phyloP scores from a whole-genome alignment of 2,329 filamentous ascomycete species.

The Nemania serpens region DNA sequence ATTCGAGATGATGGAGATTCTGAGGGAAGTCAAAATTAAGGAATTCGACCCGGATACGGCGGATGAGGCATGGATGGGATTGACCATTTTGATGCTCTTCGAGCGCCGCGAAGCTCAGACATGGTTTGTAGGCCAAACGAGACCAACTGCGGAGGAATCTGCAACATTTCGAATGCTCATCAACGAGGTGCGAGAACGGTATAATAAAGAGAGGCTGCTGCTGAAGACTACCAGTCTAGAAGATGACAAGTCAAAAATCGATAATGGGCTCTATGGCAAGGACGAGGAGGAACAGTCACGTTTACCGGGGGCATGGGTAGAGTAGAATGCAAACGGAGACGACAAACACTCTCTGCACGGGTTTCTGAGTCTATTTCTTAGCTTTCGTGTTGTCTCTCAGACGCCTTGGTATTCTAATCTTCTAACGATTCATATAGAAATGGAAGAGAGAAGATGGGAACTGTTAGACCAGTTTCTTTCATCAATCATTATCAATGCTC shows the following conservation, averaged over 20 bases:
- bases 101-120: background rate
- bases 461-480: no score
- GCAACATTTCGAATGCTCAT: background rate
- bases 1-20: no score
- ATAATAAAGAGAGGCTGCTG: background rate
- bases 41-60: conserved; percentile 4
- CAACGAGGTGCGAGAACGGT: background rate
- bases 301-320: background rate
- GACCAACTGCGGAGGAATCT: background rate
- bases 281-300: background rate
- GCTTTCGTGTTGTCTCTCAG: no score
- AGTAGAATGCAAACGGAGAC: conserved; percentile 4
- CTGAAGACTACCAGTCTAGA: background rate
- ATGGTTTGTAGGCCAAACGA: background rate
- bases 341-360: background rate
- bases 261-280: no score
- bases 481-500: no score
- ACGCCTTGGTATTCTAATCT: no score
- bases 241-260: background rate
- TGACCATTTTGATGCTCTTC: conserved; percentile 1
- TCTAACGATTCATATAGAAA: no score
- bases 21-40: no score
- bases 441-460: no score
- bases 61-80: background rate
- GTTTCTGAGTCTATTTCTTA: background rate